A percentile compares a stretch with the other conserved stretches of the same genome.
Conservation (phyloP, 1,284 basidiomycete species). For the Puccinia coronata region DNA sequence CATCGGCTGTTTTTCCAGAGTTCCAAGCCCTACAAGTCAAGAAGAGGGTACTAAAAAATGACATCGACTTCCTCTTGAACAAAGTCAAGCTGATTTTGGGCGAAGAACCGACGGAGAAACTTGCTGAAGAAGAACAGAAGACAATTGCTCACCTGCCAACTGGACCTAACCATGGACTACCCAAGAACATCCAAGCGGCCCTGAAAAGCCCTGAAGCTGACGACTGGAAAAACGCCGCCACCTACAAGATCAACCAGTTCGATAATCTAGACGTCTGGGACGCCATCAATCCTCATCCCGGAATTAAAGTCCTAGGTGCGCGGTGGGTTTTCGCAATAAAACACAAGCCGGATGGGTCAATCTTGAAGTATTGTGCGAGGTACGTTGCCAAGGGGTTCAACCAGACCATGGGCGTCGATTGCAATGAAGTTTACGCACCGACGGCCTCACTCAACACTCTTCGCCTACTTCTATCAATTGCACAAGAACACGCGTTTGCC, state of each 20-base stretch:
- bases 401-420: neutral
- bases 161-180: neutral
- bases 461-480: neutral
- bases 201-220: neutral
- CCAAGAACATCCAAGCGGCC: neutral
- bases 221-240: neutral
- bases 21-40: neutral
- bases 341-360: neutral
- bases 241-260: neutral
- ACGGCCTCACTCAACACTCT: neutral
- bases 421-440: neutral
- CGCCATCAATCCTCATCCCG: neutral
- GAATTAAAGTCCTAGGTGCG: neutral
- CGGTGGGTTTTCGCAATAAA: constrained; percentile 18
- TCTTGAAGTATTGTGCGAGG: neutral
- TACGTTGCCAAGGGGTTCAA: constrained; percentile 17
- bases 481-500: neutral
- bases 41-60: neutral
- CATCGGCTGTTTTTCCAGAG: neutral
- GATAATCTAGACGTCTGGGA: neutral
- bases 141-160: neutral
- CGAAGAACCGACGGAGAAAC: neutral
- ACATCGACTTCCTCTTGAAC: neutral
- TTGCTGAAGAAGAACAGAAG: neutral
- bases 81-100: neutral